Evolutionary conservation across 139 green algal species (phyloP), one percentile per base, ranked within the genome.

Genomic region (Mesotaenium endlicherianum): DNA sequence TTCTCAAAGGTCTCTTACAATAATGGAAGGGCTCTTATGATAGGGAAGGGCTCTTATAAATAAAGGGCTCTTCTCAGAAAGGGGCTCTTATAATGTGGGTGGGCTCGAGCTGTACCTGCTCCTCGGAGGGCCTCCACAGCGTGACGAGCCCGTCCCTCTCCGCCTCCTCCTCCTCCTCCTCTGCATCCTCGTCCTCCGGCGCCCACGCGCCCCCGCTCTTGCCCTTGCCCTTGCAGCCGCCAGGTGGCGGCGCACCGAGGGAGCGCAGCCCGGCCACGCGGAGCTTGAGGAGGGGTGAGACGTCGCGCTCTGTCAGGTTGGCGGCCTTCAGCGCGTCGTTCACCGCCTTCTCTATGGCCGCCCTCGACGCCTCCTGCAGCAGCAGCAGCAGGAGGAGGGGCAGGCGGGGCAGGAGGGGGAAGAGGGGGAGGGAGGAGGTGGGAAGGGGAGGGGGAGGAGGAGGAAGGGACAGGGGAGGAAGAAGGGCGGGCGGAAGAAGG

Each of bases 101-200:
- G n/a, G n/a, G n/a, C n/a, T n/a, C n/a, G n/a, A 6, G 11, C 11
- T 72, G 41, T 14, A 80, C 71, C 71, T 80, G 71, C 38, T 80
- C 71, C 36, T 80, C 71, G 57, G 39, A 68, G 31, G 71, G 71
- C 11, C 40, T 16, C 71, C 71, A 80, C 2, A 80, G 36, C 20
- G 39, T 80, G 41, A 80, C 43, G 0, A 80, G 30, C 55, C 71
- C 71, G 17, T 80, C 71, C 34, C 71, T 39, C 39, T 80, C 71
- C 38, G 26, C 71, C 41, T 80, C 71, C 39, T 70, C 71, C 5
- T 80, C 71, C 43, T 41, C 71, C 11, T 70, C 71, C 16, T 11
- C 2, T 26, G 6, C 57, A 20, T 26, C 3, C 53, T 64, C 4
- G 3, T 8, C 53, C 3, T 64, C 53, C 3, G 20, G 1, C 4